phyloP scores from a whole-genome alignment of 306 rosid species.

The Canavalia ensiformis region DNA sequence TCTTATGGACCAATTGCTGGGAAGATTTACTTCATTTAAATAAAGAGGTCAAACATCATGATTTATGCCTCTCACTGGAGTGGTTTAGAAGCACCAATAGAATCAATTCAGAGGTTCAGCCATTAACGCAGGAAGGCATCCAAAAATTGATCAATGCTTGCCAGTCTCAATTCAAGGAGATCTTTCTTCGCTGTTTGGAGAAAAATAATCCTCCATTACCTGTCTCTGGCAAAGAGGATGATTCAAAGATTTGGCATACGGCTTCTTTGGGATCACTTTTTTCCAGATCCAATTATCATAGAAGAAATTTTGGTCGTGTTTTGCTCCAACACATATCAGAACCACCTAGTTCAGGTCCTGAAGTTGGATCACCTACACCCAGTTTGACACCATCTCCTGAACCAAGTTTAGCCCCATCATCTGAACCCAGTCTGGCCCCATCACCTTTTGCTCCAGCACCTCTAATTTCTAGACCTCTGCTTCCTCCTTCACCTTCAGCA shows the following conservation, averaged over 20 bases:
- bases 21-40: slow-evolving; percentile 62
- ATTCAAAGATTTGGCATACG: slow-evolving; percentile 61
- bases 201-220: slow-evolving; percentile 56
- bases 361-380: slow-evolving; percentile 49
- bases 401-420: slow-evolving; percentile 38
- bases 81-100: slow-evolving; percentile 44
- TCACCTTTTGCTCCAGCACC: slow-evolving; percentile 39
- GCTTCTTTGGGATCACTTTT: slow-evolving; percentile 50
- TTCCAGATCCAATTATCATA: slow-evolving; percentile 51
- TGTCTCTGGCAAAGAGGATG: slow-evolving; percentile 65
- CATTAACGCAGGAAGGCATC: slow-evolving; percentile 55
- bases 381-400: slow-evolving; percentile 45
- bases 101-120: slow-evolving; percentile 53
- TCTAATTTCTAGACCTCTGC: slow-evolving; percentile 26
- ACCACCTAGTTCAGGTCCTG: slow-evolving; percentile 52
- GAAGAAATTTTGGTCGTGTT: slow-evolving; percentile 61
- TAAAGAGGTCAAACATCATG: slow-evolving; percentile 54
- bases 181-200: slow-evolving; percentile 68
- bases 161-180: slow-evolving; percentile 67
- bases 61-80: slow-evolving; percentile 58
- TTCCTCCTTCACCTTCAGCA: slow-evolving; percentile 14
- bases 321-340: slow-evolving; percentile 57
- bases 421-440: slow-evolving; percentile 39
- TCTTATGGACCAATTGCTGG: slow-evolving; percentile 65
- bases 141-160: slow-evolving; percentile 57